Evolutionary conservation across 768 basidiomycete species (phyloP).

Genomic region (Collybiopsis confluens): DNA sequence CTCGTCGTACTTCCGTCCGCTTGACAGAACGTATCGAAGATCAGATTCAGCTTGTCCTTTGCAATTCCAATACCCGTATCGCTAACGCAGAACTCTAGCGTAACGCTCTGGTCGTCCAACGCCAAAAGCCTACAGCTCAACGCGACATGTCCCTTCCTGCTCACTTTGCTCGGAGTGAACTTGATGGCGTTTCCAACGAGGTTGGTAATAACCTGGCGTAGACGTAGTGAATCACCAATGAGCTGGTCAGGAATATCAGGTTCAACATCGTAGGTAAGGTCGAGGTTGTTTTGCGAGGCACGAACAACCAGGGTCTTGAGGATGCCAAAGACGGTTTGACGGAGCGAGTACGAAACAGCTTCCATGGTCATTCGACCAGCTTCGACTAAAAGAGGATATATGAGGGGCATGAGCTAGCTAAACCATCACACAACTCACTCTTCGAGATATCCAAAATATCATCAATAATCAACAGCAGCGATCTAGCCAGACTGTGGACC

Average conservation of each 20-base stretch:
- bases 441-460: slow-evolving; percentile 99
- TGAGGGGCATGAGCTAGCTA: slow-evolving; percentile 10
- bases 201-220: slow-evolving; percentile 95
- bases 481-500: slow-evolving; percentile 91
- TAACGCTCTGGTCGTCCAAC: slow-evolving; percentile 78
- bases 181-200: slow-evolving; percentile 96
- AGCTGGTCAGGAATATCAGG: slow-evolving; percentile 95
- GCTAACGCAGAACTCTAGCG: slow-evolving; percentile 93
- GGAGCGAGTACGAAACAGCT: slow-evolving; percentile 94
- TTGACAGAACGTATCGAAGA: slow-evolving; percentile 99
- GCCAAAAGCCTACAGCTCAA: slow-evolving; percentile 79
- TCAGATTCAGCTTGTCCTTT: slow-evolving; percentile 95
- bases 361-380: slow-evolving; percentile 99
- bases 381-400: slow-evolving; percentile 60
- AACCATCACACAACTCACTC: slow-evolving; percentile 55
- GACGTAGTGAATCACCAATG: slow-evolving; percentile 91
- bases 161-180: slow-evolving; percentile 83
- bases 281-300: slow-evolving; percentile 93
- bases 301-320: slow-evolving; percentile 97
- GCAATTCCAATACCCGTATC: slow-evolving; percentile 99
- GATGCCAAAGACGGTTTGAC: slow-evolving; percentile 96
- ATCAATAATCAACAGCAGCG: slow-evolving; percentile 93
- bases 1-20: slow-evolving; percentile 97
- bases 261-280: slow-evolving; percentile 94
- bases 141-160: slow-evolving; percentile 83